Percentiles rank a stretch among this genome's conserved stretches.
These are phyloP conservation scores for Saprolegnia diclina DNA, from an alignment of 352 stramenopile genomes.

Conservation along the genomic window DNA sequence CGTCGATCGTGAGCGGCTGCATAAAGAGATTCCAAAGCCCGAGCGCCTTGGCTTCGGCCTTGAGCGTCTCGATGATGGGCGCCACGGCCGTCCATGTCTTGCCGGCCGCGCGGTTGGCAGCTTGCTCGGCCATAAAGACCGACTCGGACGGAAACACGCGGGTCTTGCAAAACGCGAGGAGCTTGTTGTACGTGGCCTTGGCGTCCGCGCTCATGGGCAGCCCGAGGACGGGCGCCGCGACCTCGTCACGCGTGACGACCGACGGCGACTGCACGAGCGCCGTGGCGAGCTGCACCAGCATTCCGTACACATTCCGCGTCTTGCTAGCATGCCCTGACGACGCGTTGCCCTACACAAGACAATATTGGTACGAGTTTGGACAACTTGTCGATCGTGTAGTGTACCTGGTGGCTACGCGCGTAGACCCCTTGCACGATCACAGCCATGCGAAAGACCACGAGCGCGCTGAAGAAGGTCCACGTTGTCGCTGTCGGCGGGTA, in stretches of 20 bases:
- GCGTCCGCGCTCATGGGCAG: conserved; percentile 77
- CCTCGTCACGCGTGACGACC: conserved; percentile 15
- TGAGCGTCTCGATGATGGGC: conserved; percentile 85
- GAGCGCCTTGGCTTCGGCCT: conserved; percentile 82
- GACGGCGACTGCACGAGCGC: conserved; percentile 32
- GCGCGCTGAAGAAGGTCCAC: conserved; percentile 73
- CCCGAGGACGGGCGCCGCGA: conserved; percentile 49
- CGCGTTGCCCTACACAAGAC: conserved; percentile 49
- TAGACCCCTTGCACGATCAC: conserved; percentile 81
- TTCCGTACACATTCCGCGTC: conserved; percentile 62
- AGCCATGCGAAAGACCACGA: conserved; percentile 69
- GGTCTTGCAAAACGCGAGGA: conserved; percentile 84
- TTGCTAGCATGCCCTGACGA: conserved; percentile 66
- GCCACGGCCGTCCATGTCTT: conserved; percentile 81
- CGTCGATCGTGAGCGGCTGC: conserved; percentile 51
- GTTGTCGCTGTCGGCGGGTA: conserved; percentile 48
- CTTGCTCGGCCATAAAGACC: conserved; percentile 74
- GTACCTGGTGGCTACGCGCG: conserved; percentile 41
- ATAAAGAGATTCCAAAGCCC: conserved; percentile 97
- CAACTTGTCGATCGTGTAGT: not conserved
- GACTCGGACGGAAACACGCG: conserved; percentile 88
- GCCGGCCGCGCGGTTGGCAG: conserved; percentile 41
- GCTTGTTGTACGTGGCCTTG: conserved; percentile 69
- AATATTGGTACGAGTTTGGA: not conserved
- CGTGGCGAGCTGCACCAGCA: conserved; percentile 45